Percentiles rank a stretch among this genome's conserved stretches.
Evolutionary conservation across 306 rosid species (phyloP).

Genomic region (Benincasa hispida): DNA sequence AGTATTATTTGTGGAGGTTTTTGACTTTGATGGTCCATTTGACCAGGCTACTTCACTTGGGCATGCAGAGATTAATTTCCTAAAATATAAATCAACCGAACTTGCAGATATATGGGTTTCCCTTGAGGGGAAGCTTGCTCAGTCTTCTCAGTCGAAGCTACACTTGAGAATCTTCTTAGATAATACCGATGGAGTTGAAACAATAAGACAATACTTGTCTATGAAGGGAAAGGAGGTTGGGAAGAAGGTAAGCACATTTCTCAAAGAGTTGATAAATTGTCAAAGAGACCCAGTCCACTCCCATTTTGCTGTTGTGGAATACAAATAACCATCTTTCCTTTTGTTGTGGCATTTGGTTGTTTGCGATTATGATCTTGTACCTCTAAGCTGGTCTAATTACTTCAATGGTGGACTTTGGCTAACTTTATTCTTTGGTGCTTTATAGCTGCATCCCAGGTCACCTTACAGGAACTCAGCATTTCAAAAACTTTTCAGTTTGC

Average conservation of each 20-base stretch:
- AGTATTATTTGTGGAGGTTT: conserved; percentile 65
- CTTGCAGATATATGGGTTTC: conserved; percentile 78
- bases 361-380: not conserved
- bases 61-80: conserved; percentile 74
- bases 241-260: conserved; percentile 43
- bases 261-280: not conserved
- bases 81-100: conserved; percentile 61
- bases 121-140: conserved; percentile 82
- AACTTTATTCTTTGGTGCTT: conserved; percentile 6
- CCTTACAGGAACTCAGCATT: conserved; percentile 81
- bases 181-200: conserved; percentile 65
- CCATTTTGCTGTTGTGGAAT: not conserved
- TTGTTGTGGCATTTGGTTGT: not conserved
- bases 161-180: conserved; percentile 80
- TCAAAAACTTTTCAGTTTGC: conserved; percentile 75
- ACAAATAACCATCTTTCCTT: not conserved
- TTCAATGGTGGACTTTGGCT: not conserved
- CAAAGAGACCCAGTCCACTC: not conserved
- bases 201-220: conserved; percentile 65
- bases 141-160: conserved; percentile 74
- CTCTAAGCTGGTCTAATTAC: not conserved
- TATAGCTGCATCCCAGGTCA: conserved; percentile 61
- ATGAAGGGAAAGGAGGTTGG: conserved; percentile 98
- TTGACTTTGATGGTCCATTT: conserved; percentile 88
- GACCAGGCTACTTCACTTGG: conserved; percentile 76